These are phyloP conservation scores for Boletus semigastroideus DNA, from an alignment of 1,284 basidiomycete genomes.

Conservation along the genomic window DNA sequence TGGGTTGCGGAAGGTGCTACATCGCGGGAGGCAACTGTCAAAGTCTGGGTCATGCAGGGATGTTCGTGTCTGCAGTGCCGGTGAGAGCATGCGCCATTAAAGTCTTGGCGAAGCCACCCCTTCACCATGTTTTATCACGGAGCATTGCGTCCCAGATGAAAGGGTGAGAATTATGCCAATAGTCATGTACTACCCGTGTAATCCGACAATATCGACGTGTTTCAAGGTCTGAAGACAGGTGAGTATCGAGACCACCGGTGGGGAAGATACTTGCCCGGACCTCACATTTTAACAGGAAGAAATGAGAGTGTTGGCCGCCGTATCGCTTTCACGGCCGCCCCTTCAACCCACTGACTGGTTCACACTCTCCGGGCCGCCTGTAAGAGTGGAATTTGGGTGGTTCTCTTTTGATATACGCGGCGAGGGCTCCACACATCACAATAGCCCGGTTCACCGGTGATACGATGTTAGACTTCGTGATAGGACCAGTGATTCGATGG, in stretches of 20 bases:
- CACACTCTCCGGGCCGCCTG: conserved; percentile 95
- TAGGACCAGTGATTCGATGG: conserved; percentile 42
- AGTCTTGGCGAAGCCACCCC: no score
- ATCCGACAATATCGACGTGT: conserved; percentile 97
- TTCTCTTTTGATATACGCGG: conserved; percentile 80
- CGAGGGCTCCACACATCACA: conserved; percentile 81
- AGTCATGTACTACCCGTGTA: conserved; percentile 98
- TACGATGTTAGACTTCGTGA: conserved; percentile 47
- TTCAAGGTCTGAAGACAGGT: conserved; percentile 70
- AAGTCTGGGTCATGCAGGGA: no score
- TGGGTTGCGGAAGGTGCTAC: no score
- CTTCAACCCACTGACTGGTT: conserved; percentile 94
- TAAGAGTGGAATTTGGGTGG: conserved; percentile 88
- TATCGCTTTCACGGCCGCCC: conserved; percentile 99
- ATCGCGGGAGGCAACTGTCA: no score
- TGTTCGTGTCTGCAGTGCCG: no score
- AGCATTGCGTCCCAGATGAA: no score
- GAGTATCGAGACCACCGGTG: not conserved
- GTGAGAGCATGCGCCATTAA: no score
- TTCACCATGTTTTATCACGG: no score
- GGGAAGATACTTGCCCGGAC: conserved; percentile 64
- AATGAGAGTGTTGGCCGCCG: conserved; percentile 87
- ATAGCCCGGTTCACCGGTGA: conserved; percentile 45
- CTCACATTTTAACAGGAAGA: conserved; percentile 35
- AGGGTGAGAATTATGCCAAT: conserved; percentile 90